phyloP scores from a whole-genome alignment of 148 eudicot genomes.

The Rhododendron mucronatum region DNA sequence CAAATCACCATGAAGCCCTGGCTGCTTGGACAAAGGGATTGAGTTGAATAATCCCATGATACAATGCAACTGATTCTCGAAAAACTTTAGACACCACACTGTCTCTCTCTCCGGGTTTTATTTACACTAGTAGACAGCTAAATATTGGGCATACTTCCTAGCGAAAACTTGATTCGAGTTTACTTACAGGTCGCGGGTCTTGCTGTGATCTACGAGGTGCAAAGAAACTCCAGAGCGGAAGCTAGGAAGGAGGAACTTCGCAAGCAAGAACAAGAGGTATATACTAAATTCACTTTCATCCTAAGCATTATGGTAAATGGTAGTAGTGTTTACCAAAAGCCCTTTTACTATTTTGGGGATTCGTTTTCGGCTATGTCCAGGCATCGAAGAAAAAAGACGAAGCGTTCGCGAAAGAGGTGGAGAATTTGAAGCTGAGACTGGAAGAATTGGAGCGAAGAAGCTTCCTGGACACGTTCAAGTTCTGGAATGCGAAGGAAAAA shows the following conservation, averaged over 20 bases:
- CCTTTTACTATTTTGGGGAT: neutral
- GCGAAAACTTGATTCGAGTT: neutral
- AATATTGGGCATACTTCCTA: neutral
- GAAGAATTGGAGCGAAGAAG: neutral
- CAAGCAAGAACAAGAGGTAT: constrained; percentile 72
- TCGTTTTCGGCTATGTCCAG: neutral
- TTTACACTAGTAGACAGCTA: neutral
- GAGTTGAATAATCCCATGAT: neutral
- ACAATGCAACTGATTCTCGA: neutral
- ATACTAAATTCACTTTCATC: neutral
- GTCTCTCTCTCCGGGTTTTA: neutral
- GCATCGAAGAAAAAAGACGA: neutral
- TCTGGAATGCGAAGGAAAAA: neutral
- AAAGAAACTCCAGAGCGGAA: constrained; percentile 77
- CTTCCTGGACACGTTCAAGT: neutral
- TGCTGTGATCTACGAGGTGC: constrained; percentile 76
- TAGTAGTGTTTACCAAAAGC: neutral
- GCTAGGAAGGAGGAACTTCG: constrained; percentile 80
- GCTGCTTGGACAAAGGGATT: neutral
- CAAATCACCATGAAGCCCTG: neutral
- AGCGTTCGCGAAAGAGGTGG: neutral
- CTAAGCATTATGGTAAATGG: neutral
- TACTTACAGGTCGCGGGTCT: constrained; percentile 70
- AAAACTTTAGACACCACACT: too few relatives aligned
- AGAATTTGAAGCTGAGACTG: neutral